Conservation (phyloP, 306 rosid species). For the Dicorynia guianensis region DNA sequence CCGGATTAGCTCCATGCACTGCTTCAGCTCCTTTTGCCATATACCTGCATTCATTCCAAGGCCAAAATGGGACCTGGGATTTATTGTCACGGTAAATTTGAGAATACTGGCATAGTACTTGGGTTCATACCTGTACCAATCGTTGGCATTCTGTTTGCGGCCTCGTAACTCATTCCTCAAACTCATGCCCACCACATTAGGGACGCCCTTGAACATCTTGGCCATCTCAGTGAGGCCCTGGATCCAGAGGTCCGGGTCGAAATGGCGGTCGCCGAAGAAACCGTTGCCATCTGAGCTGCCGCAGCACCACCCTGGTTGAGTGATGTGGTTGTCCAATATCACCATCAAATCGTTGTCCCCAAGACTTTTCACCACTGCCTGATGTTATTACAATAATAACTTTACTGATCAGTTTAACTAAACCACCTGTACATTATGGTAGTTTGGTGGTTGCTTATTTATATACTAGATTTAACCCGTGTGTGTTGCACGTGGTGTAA, state of each 20-base stretch:
- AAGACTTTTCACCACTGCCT: conserved; percentile 70
- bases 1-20: conserved; percentile 77
- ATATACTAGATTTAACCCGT: too few species aligned
- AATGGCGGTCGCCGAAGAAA: conserved; percentile 75
- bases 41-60: conserved; percentile 52
- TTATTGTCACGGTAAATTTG: too few species aligned
- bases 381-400: neutral
- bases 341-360: conserved; percentile 72
- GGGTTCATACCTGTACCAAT: conserved; percentile 39
- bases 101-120: too few species aligned
- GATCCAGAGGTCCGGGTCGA: conserved; percentile 72
- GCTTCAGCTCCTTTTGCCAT: conserved; percentile 95
- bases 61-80: too few species aligned
- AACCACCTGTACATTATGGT: too few species aligned
- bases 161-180: conserved; percentile 86
- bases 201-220: conserved; percentile 59
- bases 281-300: conserved; percentile 70
- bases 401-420: too few species aligned
- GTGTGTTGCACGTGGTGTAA: too few species aligned
- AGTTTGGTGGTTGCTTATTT: too few species aligned
- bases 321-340: conserved; percentile 77
- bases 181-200: conserved; percentile 81
- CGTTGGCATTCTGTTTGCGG: conserved; percentile 64
- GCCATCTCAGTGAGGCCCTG: conserved; percentile 75
- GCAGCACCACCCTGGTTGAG: conserved; percentile 85